Conservation (phyloP, 768 basidiomycete genomes). For the Mycena olivaceomarginata region DNA sequence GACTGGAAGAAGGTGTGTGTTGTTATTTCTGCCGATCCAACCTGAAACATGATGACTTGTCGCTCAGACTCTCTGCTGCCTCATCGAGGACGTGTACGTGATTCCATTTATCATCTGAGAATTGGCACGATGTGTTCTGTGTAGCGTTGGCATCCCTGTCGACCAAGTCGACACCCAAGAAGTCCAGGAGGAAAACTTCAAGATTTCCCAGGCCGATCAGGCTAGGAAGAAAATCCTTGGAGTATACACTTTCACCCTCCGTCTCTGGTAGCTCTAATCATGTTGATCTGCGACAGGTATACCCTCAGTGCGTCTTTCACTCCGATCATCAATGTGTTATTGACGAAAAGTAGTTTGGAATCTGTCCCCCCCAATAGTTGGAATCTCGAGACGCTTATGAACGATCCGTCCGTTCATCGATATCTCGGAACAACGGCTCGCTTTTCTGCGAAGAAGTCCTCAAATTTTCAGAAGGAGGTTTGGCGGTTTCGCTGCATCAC, state of each 20-base stretch:
- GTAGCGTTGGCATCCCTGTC: slow-evolving; percentile 28
- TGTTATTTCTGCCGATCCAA: background rate
- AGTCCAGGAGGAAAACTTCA: background rate
- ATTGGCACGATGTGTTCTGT: background rate
- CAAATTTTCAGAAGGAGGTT: slow-evolving; percentile 39
- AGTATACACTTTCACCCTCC: background rate
- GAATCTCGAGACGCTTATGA: slow-evolving; percentile 26
- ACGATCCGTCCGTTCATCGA: slow-evolving; percentile 1
- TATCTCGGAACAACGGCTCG: slow-evolving; percentile 9
- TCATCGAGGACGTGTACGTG: slow-evolving; percentile 35
- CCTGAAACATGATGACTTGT: background rate
- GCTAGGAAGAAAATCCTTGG: slow-evolving; percentile 31
- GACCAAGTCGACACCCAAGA: slow-evolving; percentile 37
- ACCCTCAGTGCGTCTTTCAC: slow-evolving; percentile 34
- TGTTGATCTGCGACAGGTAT: slow-evolving; percentile 19
- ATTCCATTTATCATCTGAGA: background rate
- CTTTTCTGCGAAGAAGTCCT: background rate
- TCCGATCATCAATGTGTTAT: background rate
- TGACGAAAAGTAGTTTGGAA: slow-evolving; percentile 19
- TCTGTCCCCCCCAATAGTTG: slow-evolving; percentile 1
- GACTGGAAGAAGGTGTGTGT: slow-evolving; percentile 34
- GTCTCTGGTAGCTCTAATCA: background rate
- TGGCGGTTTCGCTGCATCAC: background rate
- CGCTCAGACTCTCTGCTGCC: slow-evolving; percentile 19
- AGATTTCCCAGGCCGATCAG: slow-evolving; percentile 29